Percentiles rank a stretch among this genome's conserved stretches.
Conservation (phyloP, 805 yeast genomes). For the Yarrowia deformans region DNA sequence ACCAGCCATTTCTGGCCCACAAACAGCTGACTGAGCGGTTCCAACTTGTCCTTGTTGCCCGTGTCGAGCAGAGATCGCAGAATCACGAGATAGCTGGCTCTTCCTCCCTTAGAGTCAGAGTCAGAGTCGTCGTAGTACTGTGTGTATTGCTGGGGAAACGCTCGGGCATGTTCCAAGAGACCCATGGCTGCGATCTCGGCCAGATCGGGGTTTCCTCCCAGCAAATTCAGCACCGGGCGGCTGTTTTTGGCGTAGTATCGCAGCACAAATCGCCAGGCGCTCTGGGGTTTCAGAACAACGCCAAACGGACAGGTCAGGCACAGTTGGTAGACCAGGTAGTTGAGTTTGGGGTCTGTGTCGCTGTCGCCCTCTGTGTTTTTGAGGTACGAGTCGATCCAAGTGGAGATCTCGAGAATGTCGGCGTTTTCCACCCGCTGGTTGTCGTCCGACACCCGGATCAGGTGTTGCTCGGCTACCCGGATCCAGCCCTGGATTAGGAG, state of each 20-base stretch:
- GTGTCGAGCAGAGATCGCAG: conserved; percentile 10
- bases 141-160: conserved; percentile 5
- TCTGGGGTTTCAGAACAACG: conserved; percentile 28
- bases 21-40: conserved; percentile 35
- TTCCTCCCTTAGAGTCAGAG: too few relatives aligned
- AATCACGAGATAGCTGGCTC: background rate
- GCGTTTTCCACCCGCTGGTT: conserved; percentile 34
- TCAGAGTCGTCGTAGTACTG: conserved; percentile 2
- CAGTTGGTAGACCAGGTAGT: conserved; percentile 11
- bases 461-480: conserved; percentile 15
- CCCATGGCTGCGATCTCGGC: conserved; percentile 32
- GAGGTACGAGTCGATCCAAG: conserved; percentile 23
- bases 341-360: conserved; percentile 19
- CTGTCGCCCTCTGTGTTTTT: conserved; percentile 2
- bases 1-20: conserved; percentile 35
- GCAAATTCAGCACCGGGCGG: conserved; percentile 25
- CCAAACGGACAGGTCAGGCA: conserved; percentile 29
- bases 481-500: conserved; percentile 16
- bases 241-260: conserved; percentile 16
- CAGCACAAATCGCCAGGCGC: conserved; percentile 31
- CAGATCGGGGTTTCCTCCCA: conserved; percentile 28
- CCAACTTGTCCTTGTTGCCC: conserved; percentile 22
- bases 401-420: conserved; percentile 22
- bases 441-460: conserved; percentile 30
- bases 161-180: conserved; percentile 11